Base-by-base conservation (phyloP, 176 grass and related monocot genomes). In the Canna indica region DNA sequence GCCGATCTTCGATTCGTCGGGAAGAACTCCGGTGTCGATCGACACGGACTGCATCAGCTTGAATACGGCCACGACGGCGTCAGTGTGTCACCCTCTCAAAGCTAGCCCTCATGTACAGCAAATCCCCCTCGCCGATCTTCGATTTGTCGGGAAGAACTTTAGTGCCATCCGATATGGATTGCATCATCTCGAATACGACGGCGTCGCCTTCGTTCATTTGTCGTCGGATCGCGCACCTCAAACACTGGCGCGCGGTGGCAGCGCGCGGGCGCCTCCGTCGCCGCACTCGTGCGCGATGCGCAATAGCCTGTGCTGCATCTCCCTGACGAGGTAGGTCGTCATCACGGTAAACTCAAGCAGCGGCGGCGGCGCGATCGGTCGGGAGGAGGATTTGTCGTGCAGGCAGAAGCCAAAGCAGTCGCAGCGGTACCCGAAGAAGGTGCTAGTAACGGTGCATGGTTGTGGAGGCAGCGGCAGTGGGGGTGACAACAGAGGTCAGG, bases 41-140 rank as follows among this genome's bases (percentile, higher is more conserved):
- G n/a, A n/a, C n/a, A n/a, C n/a, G n/a, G n/a, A n/a, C n/a, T n/a
- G n/a, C n/a, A n/a, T n/a, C n/a, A n/a, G n/a, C n/a, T n/a, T n/a
- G n/a, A n/a, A n/a, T n/a, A n/a, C n/a, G n/a, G n/a, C n/a, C n/a
- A n/a, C n/a, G n/a, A n/a, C n/a, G n/a, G n/a, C n/a, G n/a, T n/a
- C n/a, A n/a, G n/a, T n/a, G n/a, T n/a, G n/a, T 34, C 69, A 89
- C 78, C 69, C 88, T 81, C 35, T 89, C 78, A 35, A 94, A 94
- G 81, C 75, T 79, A 17, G 83, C 86, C 48, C 90, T 77, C 69
- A 94, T 77, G 78, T 89, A 94, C 0, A 84, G 73, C 59, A 94
- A 73, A 50, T 89, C 83, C 36, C 80, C 86, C 47, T 94, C 82
- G 34, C 33, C n/a, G 11, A 54, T 22, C 52, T 59, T 25, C 15